Percentiles rank a stretch among this genome's conserved stretches.
These are phyloP conservation scores for Bruguiera gymnorhiza DNA, from an alignment of 345 rosid species.

Conservation along the genomic window DNA sequence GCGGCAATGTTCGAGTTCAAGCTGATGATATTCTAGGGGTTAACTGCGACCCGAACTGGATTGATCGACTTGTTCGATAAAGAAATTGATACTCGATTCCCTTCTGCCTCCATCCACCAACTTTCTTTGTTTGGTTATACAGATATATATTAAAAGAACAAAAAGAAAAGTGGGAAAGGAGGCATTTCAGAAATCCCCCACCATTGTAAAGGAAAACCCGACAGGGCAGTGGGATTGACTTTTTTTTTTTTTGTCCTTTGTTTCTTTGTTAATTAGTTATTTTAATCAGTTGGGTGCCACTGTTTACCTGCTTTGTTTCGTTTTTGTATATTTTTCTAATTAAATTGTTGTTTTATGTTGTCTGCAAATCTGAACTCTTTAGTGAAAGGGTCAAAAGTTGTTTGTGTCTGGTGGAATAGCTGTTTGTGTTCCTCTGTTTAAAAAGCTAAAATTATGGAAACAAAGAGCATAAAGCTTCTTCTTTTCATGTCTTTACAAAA, in stretches of 20 bases:
- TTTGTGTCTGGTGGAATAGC: background rate
- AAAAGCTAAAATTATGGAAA: slow-evolving; percentile 15
- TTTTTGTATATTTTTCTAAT: background rate
- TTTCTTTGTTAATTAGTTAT: background rate
- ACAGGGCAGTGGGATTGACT: background rate
- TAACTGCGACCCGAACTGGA: background rate
- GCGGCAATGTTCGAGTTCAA: slow-evolving; percentile 48
- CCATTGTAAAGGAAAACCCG: background rate
- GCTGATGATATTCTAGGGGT: slow-evolving; percentile 2
- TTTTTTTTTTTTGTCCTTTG: background rate
- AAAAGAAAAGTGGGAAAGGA: background rate
- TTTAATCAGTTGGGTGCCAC: background rate
- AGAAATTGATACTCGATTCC: slow-evolving; percentile 6
- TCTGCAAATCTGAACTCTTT: background rate
- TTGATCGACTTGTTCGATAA: slow-evolving; percentile 15
- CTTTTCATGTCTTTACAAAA: background rate
- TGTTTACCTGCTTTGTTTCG: background rate
- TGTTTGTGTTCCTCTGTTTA: background rate
- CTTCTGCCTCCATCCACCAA: background rate
- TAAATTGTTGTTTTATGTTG: background rate
- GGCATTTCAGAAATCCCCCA: background rate
- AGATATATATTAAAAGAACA: background rate
- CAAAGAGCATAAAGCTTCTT: slow-evolving; percentile 4
- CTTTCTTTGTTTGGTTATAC: slow-evolving; percentile 8
- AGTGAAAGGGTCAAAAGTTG: background rate